Base-by-base conservation (phyloP, 148 eudicot species). In the Silene uniflora region DNA sequence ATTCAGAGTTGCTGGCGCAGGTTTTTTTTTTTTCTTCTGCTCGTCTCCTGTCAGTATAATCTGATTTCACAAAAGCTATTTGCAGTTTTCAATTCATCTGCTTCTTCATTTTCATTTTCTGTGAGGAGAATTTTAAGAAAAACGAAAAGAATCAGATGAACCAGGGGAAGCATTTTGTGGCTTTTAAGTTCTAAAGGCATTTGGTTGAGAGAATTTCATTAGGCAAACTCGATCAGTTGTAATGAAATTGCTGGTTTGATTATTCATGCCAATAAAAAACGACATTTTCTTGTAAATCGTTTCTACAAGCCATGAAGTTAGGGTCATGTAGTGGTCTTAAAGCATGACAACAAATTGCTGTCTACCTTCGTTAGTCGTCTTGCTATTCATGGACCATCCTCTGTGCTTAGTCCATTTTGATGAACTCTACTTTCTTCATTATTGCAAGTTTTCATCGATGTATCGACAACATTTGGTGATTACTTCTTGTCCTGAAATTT, bases 1-100 rank as follows among this genome's bases (percentile, higher is more conserved):
- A 89, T 91, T 42, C 90, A 91, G 80, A 88, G 91, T 87, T 93
- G 98, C 87, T 93, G 93, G 90, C 76, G 69, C 76, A 89, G 94
- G 98, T 93, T 61, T 63, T 64, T 93, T 61, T 63, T 64, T 59
- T 22, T 54, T 55, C 70, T 64, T 71, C 75, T 69, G 58, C 73
- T 73, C 72, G 19, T 52, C 56, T 13, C 10, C 19, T 44, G 9
- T 69, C 44, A n/a, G n/a, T n/a, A n/a, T 24, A 21, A 0, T 24
- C 24, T 56, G 42, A 27, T 25, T 2, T 6, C 18, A 62, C 21
- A 2, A 13, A 23, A 52, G 62, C 78, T 67, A n/a, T 32, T 29
- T 10, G 13, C 8, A 60, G 0, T 66, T 47, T 39, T 3, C 10
- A 7, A 39, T 39, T 39, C 44, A 39, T 39, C 44, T 39, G 44